Conservation (phyloP, 2,329 filamentous ascomycete genomes). For the Stylonectria norvegica region DNA sequence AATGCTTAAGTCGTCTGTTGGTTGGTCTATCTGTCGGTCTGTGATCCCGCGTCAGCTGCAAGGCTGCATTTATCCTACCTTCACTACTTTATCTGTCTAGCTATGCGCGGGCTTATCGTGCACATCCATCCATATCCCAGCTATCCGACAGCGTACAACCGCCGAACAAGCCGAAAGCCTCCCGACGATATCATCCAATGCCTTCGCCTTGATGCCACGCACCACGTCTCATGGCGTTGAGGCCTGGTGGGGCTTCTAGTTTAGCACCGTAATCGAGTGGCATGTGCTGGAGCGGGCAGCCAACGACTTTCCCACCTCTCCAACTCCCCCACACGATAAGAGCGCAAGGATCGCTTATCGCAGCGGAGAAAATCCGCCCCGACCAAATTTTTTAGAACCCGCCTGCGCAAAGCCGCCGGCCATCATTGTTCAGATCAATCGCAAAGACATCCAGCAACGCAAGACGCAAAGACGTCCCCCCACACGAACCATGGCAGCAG, state of each 20-base stretch:
- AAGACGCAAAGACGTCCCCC: constrained; percentile 9
- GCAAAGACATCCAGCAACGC: constrained; percentile 2
- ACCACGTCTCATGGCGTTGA: not conserved
- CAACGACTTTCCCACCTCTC: constrained; percentile 20
- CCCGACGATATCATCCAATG: no score
- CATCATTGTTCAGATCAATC: constrained; percentile 14
- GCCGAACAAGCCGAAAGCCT: no score
- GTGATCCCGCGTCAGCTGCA: no score
- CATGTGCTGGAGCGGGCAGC: constrained; percentile 14
- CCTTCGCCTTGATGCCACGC: not conserved
- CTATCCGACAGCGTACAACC: no score
- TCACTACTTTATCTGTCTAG: no score
- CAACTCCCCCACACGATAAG: constrained; percentile 27
- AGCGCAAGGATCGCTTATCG: constrained; percentile 27
- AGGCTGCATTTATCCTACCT: no score
- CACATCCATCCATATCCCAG: no score
- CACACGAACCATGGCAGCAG: constrained; percentile 58
- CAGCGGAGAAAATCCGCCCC: constrained; percentile 26
- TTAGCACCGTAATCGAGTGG: not conserved
- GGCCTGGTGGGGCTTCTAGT: not conserved
- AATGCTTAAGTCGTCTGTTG: constrained; percentile 25
- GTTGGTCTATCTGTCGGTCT: not conserved
- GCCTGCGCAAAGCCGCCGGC: no score
- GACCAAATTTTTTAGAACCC: constrained; percentile 30
- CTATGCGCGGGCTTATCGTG: no score